phyloP scores from a whole-genome alignment of 2,329 filamentous ascomycete genomes.

The Ciborinia camelliae region DNA sequence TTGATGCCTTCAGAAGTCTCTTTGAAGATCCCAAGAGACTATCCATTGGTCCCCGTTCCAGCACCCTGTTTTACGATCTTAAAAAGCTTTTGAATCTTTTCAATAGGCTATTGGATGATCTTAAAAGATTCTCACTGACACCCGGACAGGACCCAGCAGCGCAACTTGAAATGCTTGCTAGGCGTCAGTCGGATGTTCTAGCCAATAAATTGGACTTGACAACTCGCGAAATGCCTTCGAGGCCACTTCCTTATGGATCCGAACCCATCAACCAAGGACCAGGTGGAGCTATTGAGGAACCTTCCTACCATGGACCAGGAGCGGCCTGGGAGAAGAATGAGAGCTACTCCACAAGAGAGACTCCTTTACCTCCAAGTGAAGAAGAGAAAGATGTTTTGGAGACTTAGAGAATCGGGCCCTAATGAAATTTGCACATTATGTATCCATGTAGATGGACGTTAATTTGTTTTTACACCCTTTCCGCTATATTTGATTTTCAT shows the following conservation, averaged over 20 bases:
- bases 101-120: constrained; percentile 14
- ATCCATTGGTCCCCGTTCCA: background rate
- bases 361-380: constrained; percentile 34
- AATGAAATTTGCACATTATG: constrained; percentile 13
- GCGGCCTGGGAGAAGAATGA: constrained; percentile 52
- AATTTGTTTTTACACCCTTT: background rate
- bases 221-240: constrained; percentile 45
- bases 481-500: background rate
- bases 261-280: constrained; percentile 46
- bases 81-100: constrained; percentile 12
- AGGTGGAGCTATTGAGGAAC: constrained; percentile 39
- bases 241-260: constrained; percentile 53
- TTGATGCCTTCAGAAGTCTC: constrained; percentile 16
- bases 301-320: constrained; percentile 51
- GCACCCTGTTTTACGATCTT: constrained; percentile 10
- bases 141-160: constrained; percentile 61
- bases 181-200: constrained; percentile 62
- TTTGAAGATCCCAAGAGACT: constrained; percentile 13
- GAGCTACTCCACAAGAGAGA: constrained; percentile 41
- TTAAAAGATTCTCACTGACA: constrained; percentile 18
- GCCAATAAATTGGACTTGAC: constrained; percentile 48
- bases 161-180: constrained; percentile 67
- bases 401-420: constrained; percentile 20
- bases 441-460: constrained; percentile 8
- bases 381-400: constrained; percentile 37